Evolutionary conservation across 805 yeast genomes (phyloP), one percentile per base, ranked within the genome.

Genomic region (Yarrowia divulgata): DNA sequence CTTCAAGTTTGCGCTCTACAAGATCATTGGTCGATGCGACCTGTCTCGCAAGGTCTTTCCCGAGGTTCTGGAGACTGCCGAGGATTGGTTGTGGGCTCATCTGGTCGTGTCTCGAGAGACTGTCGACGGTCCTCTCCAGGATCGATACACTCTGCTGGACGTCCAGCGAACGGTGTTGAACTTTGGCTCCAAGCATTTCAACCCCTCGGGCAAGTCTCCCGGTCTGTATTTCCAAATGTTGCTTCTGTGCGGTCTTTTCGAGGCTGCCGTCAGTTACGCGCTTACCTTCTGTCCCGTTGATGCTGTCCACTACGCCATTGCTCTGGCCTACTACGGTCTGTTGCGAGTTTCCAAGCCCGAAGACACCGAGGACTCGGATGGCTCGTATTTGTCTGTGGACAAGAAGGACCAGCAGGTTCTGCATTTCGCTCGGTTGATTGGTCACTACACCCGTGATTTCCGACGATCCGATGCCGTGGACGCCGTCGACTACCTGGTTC

Each of bases 1-100:
- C 6, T 95, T 85, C 81, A 88, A 93, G 76, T 90, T 88, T 76
- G 95, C 97, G 0, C 89, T 93, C 7, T 95, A 91, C 81, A 94
- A 95, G 79, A 84, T 95, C 34, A 85, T 94, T 70, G 98, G 98
- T n/a, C 89, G 95, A 77, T 92, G 97, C 78, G 86, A 84, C 88
- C 88, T 80, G 76, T 89, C 75, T 81, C 90, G 60, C 83, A 88
- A 78, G 87, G 87, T 78, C 81, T 85, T 71, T 80, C 93, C 73
- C 87, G 96, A 45, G 77, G 87, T 94, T 39, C 85, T 90, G 46
- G 79, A 87, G 45, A 90, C 96, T 70, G 86, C 93, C 60, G 98
- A 94, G 78, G 98, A 94, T 79, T 94, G 98, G 98, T 78, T 94
- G 63, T 94, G 99, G 99, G 86, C 90, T 76, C 98, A 95, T 78